phyloP scores from a whole-genome alignment of 306 rosid species.

The Prunus salicina region DNA sequence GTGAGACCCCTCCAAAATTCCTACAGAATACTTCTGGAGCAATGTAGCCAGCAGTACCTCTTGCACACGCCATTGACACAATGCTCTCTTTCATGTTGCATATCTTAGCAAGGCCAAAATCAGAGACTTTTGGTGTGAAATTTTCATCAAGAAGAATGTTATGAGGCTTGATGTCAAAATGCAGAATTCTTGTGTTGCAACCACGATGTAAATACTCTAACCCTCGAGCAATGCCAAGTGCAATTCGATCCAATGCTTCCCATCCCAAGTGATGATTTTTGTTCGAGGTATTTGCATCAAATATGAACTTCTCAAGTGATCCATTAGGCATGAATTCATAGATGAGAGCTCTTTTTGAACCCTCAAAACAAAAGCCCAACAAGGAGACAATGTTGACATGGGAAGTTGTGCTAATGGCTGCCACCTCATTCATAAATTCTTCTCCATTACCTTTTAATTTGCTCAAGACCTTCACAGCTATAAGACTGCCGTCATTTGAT shows the following conservation, averaged over 20 bases:
- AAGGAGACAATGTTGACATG: slow-evolving; percentile 25
- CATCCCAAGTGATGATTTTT: slow-evolving; percentile 10
- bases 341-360: slow-evolving; percentile 21
- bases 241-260: slow-evolving; percentile 22
- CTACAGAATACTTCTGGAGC: slow-evolving; percentile 23
- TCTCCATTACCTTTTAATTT: slow-evolving; percentile 30
- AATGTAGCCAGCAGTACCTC: slow-evolving; percentile 43
- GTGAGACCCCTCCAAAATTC: slow-evolving; percentile 35
- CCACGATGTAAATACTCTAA: slow-evolving; percentile 39
- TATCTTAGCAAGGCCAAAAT: slow-evolving; percentile 46
- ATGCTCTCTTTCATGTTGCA: slow-evolving; percentile 28
- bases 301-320: slow-evolving; percentile 47
- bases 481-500: slow-evolving; percentile 14
- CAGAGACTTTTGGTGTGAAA: slow-evolving; percentile 35
- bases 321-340: slow-evolving; percentile 51
- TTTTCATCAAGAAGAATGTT: slow-evolving; percentile 10
- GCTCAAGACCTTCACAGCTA: slow-evolving; percentile 39
- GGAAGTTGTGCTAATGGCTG: slow-evolving; percentile 31
- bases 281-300: not conserved
- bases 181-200: slow-evolving; percentile 41
- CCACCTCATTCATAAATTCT: slow-evolving; percentile 40
- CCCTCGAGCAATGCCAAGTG: slow-evolving; percentile 42
- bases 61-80: slow-evolving; percentile 26
- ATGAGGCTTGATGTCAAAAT: slow-evolving; percentile 53
- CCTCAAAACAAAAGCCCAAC: slow-evolving; percentile 22